Evolutionary conservation across 768 basidiomycete genomes (phyloP).

Genomic region (Tricholoma flavovirens): DNA sequence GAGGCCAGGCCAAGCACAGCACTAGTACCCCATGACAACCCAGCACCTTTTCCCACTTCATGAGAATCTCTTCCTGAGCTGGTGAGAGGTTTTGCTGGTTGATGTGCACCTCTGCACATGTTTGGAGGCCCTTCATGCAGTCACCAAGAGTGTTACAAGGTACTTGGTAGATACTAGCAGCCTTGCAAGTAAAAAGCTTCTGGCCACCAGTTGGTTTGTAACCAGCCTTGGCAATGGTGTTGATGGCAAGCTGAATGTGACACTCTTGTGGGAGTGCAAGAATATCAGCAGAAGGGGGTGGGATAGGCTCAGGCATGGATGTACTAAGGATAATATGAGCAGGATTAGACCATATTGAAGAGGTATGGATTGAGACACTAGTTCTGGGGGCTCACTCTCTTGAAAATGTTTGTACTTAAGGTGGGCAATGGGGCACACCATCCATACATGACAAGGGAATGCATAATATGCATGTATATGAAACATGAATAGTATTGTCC

Average conservation of each 20-base stretch:
- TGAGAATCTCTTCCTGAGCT: slow-evolving; percentile 15
- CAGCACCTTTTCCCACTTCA: slow-evolving; percentile 18
- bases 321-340: not conserved
- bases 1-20: no score
- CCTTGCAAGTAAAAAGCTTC: slow-evolving; percentile 12
- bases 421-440: not conserved
- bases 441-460: not conserved
- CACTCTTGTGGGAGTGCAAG: slow-evolving; percentile 5
- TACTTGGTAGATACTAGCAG: slow-evolving; percentile 15
- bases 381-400: not conserved
- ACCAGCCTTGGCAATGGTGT: slow-evolving; percentile 4
- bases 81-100: slow-evolving; percentile 11
- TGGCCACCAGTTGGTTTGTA: slow-evolving; percentile 5
- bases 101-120: slow-evolving; percentile 11
- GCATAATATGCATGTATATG: not conserved
- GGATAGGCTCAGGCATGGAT: not conserved
- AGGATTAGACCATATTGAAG: not conserved
- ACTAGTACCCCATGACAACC: slow-evolving; percentile 15
- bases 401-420: not conserved
- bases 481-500: not conserved
- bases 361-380: not conserved
- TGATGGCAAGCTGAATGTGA: slow-evolving; percentile 11
- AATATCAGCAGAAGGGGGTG: not conserved
- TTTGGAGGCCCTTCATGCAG: slow-evolving; percentile 3
- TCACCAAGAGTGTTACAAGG: slow-evolving; percentile 1